phyloP scores from a whole-genome alignment of 768 basidiomycete species.

The Naganishia friedmannii region DNA sequence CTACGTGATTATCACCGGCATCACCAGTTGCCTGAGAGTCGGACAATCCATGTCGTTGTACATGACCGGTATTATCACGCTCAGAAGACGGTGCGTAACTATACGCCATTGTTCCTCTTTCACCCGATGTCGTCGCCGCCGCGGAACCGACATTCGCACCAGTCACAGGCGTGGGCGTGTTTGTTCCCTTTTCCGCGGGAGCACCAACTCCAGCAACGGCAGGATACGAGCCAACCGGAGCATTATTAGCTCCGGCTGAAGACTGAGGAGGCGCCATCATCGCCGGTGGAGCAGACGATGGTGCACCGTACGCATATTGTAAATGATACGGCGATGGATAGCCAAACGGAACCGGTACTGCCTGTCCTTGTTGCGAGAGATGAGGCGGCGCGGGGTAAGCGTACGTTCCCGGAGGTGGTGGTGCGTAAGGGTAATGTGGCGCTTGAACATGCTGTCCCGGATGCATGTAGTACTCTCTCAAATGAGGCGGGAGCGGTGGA shows the following conservation, averaged over 20 bases:
- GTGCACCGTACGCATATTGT: not conserved
- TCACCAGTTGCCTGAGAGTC: not conserved
- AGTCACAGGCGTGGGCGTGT: not conserved
- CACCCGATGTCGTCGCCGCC: not conserved
- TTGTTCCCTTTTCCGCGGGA: not conserved
- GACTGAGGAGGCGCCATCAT: not conserved
- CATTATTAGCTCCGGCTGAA: not conserved
- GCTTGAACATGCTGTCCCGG: slow-evolving; percentile 1
- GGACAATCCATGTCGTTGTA: not conserved
- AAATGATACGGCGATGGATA: not conserved
- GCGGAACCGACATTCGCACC: not conserved
- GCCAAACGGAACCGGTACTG: not conserved
- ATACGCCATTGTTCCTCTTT: not conserved
- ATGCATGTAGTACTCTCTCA: not conserved
- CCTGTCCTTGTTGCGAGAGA: not conserved
- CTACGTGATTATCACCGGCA: not conserved
- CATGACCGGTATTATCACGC: slow-evolving; percentile 9
- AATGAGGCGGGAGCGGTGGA: not conserved
- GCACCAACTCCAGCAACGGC: not conserved
- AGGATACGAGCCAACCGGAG: not conserved
- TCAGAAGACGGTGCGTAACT: slow-evolving; percentile 11
- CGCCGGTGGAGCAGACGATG: not conserved
- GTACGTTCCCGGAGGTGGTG: slow-evolving; percentile 4
- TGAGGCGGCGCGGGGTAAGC: slow-evolving; percentile 2
- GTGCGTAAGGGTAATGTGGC: not conserved